Conservation (phyloP, 2,329 filamentous ascomycete species). For the Nemania diffusa region DNA sequence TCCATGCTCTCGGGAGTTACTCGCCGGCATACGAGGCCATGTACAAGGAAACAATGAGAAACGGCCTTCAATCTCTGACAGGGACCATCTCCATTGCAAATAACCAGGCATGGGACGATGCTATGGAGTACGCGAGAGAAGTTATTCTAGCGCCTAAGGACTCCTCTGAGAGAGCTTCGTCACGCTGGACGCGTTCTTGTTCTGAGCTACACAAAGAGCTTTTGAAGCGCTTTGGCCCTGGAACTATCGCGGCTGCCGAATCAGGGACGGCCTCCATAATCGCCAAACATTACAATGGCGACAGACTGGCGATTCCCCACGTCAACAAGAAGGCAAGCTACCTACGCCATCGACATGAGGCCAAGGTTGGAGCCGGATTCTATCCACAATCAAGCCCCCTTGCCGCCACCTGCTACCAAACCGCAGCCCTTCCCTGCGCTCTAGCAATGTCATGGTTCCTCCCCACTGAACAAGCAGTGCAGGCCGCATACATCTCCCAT, state of each 20-base stretch:
- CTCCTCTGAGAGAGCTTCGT: slow-evolving; percentile 19
- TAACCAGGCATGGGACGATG: slow-evolving; percentile 25
- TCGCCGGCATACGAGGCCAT: slow-evolving; percentile 24
- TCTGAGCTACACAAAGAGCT: slow-evolving; percentile 31
- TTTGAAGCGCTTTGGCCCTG: slow-evolving; percentile 28
- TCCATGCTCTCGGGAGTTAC: slow-evolving; percentile 24
- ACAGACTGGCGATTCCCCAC: slow-evolving; percentile 30
- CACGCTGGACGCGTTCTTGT: slow-evolving; percentile 28
- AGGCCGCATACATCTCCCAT: slow-evolving; percentile 31
- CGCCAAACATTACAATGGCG: slow-evolving; percentile 17
- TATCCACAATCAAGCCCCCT: slow-evolving; percentile 34
- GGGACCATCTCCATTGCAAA: slow-evolving; percentile 21
- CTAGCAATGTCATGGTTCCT: slow-evolving; percentile 33
- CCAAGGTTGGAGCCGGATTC: slow-evolving; percentile 27
- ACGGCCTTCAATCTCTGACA: slow-evolving; percentile 19
- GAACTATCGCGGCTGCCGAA: slow-evolving; percentile 24
- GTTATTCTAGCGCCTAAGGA: slow-evolving; percentile 29
- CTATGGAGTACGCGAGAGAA: slow-evolving; percentile 29
- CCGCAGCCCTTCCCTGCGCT: slow-evolving; percentile 22
- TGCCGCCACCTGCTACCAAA: slow-evolving; percentile 30
- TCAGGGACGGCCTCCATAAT: slow-evolving; percentile 27
- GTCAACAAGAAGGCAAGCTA: slow-evolving; percentile 36
- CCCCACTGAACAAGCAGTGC: slow-evolving; percentile 20
- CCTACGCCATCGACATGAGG: slow-evolving; percentile 26
- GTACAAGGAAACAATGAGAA: slow-evolving; percentile 29